Conservation (phyloP, 495 filamentous ascomycete genomes). For the Penicillium soppii region DNA sequence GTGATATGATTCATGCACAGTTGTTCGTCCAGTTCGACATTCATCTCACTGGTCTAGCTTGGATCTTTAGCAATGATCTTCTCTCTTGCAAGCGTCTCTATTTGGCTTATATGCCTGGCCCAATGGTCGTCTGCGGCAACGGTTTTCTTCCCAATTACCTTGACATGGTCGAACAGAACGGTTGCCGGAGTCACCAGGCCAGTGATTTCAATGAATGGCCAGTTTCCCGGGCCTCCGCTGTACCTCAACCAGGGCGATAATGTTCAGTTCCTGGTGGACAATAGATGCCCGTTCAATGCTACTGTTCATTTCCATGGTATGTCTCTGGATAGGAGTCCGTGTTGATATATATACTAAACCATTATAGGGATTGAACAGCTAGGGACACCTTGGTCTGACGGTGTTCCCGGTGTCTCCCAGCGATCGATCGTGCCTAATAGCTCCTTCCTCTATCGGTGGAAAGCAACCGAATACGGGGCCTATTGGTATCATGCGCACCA, state of each 20-base stretch:
- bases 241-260: slow-evolving; percentile 60
- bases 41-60: neutral
- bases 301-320: slow-evolving; percentile 55
- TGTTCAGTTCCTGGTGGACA: slow-evolving; percentile 59
- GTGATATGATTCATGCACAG: neutral
- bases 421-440: slow-evolving; percentile 41
- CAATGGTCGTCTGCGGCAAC: slow-evolving; percentile 17
- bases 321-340: neutral
- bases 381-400: slow-evolving; percentile 51
- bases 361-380: slow-evolving; percentile 35
- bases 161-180: slow-evolving; percentile 31
- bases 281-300: slow-evolving; percentile 52
- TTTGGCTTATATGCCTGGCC: slow-evolving; percentile 13
- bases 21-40: neutral
- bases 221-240: slow-evolving; percentile 58
- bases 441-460: slow-evolving; percentile 52
- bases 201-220: slow-evolving; percentile 60
- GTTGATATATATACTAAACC: neutral
- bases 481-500: slow-evolving; percentile 54
- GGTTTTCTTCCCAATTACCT: slow-evolving; percentile 30
- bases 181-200: slow-evolving; percentile 37
- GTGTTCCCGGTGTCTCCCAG: slow-evolving; percentile 53
- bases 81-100: neutral
- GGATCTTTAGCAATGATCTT: slow-evolving; percentile 7
- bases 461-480: slow-evolving; percentile 25